Evolutionary conservation across 1,284 basidiomycete species (phyloP), one percentile per base, ranked within the genome.

Genomic region (Ustilago loliicola): DNA sequence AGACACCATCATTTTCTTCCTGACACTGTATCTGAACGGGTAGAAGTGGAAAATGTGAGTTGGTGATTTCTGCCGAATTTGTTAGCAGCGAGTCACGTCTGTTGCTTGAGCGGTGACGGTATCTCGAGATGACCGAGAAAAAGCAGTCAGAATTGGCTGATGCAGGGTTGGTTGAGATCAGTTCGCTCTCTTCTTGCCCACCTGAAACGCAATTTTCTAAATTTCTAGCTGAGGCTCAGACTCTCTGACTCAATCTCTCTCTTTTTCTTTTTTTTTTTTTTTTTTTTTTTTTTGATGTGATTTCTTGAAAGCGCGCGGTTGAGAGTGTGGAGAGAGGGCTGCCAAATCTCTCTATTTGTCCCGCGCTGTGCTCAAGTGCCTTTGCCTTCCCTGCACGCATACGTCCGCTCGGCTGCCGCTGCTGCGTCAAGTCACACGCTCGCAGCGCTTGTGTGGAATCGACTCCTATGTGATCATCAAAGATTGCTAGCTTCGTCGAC

Each of bases 341-440:
- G 10, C 42, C 21, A 45, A 45, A 45, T 21, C n/a, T n/a, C n/a
- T n/a, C 36, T 38, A 38, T 27, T 48, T 51, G 23, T 51, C 48
- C 48, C 48, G 27, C 25, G 48, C 25, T 29, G 25, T 30, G 6
- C 9, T 30, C 48, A 51, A 51, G 48, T 51, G 27, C 50, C 29
- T 51, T 9, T 29, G 23, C 50, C 50, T 32, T n/a, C 25, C 23
- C 27, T 51, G 27, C 30, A n/a, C 51, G 51, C 30, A 53, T n/a
- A 34, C 30, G 32, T 27, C 30, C n/a, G 30, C 27, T 32, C n/a
- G 9, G 51, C 30, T 53, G 61, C 60, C 45, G 50, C 60, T 21
- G 59, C n/a, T 50, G 61, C 59, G 42, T 61, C 47, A 47, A 61
- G 58, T 55, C 58, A 61, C 58, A 66, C 57, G 48, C 57, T 29